These are phyloP conservation scores for Candida montana DNA, from an alignment of 805 yeast genomes.

Conservation along the genomic window DNA sequence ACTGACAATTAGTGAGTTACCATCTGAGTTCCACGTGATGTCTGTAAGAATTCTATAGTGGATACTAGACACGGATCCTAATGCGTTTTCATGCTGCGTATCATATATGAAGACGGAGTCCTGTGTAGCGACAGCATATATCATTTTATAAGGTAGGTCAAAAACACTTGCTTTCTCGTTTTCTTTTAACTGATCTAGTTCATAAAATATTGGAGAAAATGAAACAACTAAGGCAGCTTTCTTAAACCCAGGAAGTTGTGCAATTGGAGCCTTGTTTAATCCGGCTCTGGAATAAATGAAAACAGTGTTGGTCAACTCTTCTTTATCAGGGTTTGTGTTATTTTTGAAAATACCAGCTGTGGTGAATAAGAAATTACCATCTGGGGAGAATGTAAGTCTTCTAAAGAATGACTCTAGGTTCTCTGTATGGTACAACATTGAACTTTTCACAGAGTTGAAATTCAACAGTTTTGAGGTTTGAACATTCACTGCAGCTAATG, in stretches of 20 bases:
- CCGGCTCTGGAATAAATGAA: conserved; percentile 74
- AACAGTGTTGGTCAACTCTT: conserved; percentile 60
- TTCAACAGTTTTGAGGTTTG: conserved; percentile 23
- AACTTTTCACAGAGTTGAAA: conserved; percentile 26
- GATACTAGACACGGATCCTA: conserved; percentile 70
- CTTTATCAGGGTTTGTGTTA: conserved; percentile 24
- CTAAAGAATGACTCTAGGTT: conserved; percentile 88
- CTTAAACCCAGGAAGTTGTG: conserved; percentile 70
- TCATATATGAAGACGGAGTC: conserved; percentile 80
- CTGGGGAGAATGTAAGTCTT: conserved; percentile 81
- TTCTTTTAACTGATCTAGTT: conserved; percentile 22
- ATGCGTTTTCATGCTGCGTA: conserved; percentile 62
- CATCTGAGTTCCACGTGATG: conserved; percentile 78
- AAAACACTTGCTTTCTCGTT: conserved; percentile 31
- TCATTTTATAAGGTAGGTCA: conserved; percentile 67
- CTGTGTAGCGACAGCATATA: conserved; percentile 91
- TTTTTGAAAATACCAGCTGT: conserved; percentile 65
- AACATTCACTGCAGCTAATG: conserved; percentile 42
- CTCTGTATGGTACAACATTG: conserved; percentile 72
- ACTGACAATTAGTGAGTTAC: conserved; percentile 60
- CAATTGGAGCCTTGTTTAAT: conserved; percentile 63
- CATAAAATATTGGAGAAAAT: conserved; percentile 66
- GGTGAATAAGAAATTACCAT: conserved; percentile 73
- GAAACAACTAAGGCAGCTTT: conserved; percentile 82
- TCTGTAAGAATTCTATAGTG: conserved; percentile 91